Percentiles rank a stretch among this genome's conserved stretches.
Conservation (phyloP, 2,329 filamentous ascomycete species). For the Aspergillus sp. region DNA sequence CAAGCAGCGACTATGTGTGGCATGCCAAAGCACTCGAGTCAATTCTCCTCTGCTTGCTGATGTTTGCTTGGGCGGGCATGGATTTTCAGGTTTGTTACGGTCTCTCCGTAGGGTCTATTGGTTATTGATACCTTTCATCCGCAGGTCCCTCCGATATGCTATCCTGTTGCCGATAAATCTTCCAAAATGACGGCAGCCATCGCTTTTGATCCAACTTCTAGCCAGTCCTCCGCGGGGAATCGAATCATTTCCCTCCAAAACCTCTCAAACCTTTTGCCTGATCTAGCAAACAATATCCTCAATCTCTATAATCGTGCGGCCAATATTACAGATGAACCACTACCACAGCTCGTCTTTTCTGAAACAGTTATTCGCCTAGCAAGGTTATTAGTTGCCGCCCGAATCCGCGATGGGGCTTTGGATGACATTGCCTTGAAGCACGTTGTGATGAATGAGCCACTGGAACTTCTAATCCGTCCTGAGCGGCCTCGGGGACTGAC, state of each 20-base stretch:
- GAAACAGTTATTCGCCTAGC: slow-evolving; percentile 58
- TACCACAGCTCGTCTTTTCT: slow-evolving; percentile 55
- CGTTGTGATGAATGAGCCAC: slow-evolving; percentile 56
- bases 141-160: slow-evolving; percentile 56
- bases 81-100: slow-evolving; percentile 61
- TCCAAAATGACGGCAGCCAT: slow-evolving; percentile 45
- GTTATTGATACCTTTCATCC: slow-evolving; percentile 13
- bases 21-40: slow-evolving; percentile 93
- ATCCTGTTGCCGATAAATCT: slow-evolving; percentile 51
- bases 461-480: slow-evolving; percentile 33
- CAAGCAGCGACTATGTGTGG: slow-evolving; percentile 91
- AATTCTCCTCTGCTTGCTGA: slow-evolving; percentile 75
- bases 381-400: slow-evolving; percentile 53
- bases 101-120: neutral
- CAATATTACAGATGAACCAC: slow-evolving; percentile 53
- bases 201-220: slow-evolving; percentile 37
- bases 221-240: slow-evolving; percentile 49
- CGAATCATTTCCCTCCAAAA: slow-evolving; percentile 48
- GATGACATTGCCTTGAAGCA: slow-evolving; percentile 56
- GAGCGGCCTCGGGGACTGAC: slow-evolving; percentile 37
- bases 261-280: slow-evolving; percentile 55
- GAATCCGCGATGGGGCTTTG: slow-evolving; percentile 51
- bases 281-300: slow-evolving; percentile 57
- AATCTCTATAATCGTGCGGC: slow-evolving; percentile 55
- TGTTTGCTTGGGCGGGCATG: slow-evolving; percentile 79